phyloP scores from a whole-genome alignment of 1,284 basidiomycete species.

The Meira miltonrushii region DNA sequence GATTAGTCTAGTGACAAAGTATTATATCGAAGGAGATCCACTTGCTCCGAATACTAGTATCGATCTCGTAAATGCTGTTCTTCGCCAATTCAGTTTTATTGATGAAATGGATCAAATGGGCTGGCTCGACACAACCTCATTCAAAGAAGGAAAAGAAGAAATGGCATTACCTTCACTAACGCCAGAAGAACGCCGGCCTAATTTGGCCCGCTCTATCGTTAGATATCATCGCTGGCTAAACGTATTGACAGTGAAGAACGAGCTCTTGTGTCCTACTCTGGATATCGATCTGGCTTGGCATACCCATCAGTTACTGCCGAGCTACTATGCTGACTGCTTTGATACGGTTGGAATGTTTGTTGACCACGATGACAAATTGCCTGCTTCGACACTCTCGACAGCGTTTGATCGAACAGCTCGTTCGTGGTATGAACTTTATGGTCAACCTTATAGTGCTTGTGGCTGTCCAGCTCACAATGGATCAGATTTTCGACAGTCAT shows the following conservation, averaged over 20 bases:
- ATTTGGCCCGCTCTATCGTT: conserved; percentile 16
- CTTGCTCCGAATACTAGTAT: neutral
- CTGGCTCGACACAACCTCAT: conserved; percentile 8
- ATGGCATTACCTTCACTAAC: neutral
- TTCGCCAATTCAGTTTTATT: conserved; percentile 21
- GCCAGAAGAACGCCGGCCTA: neutral
- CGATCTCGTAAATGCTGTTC: conserved; percentile 27
- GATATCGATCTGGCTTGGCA: conserved; percentile 45
- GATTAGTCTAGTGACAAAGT: neutral
- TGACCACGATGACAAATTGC: conserved; percentile 40
- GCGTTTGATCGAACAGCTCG: conserved; percentile 33
- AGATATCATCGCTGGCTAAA: conserved; percentile 35
- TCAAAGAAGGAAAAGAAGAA: conserved; percentile 9
- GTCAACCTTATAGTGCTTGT: conserved; percentile 33
- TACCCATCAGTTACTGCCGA: conserved; percentile 29
- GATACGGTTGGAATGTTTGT: conserved; percentile 34
- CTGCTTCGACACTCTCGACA: conserved; percentile 26
- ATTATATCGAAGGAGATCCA: conserved; percentile 3
- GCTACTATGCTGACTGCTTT: conserved; percentile 25
- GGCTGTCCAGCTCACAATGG: conserved; percentile 23
- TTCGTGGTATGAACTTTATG: conserved; percentile 25
- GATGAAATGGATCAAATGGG: conserved; percentile 16
- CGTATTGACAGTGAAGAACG: conserved; percentile 14
- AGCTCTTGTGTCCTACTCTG: conserved; percentile 22
- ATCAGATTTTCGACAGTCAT: conserved; percentile 19